Base-by-base conservation (phyloP, 1,284 basidiomycete species). In the Pisolithus thermaeus region DNA sequence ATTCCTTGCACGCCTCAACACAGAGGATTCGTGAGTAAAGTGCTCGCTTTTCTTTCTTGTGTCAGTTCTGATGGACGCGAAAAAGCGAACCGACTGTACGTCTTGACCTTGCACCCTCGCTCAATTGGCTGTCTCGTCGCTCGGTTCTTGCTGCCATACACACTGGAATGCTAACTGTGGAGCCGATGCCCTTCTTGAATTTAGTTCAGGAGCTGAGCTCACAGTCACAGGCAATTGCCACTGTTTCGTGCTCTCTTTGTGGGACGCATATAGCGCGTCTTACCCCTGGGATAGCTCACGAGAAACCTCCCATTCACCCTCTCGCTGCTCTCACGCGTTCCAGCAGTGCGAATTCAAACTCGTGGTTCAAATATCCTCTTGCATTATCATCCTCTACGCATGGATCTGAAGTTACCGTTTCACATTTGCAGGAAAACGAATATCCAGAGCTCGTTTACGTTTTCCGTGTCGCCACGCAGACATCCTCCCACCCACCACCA, bases 51-150 rank as follows among this genome's bases (percentile, higher is more conserved):
- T 53, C 25, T 49, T 48, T 53, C n/a, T 49, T 49, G 43, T n/a
- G 28, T 8, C 23, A 39, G 37, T 42, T 50, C 47, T 52, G n/a
- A 58, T 54, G 14, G 47, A 47, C 37, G 43, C 51, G 46, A 50
- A 14, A 54, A 56, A 89, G 95, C 18, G 97, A 99, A 58, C 92
- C 96, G 0, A 92, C 93, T 0, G 74, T 98, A 36, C 85, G 97
- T 3, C 79, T 99, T 23, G 94, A 98, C 64, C 73, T 92, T n/a
- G 94, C 96, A 0, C 92, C 95, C 0, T 92, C 93, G 12, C 76
- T 99, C 27, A 95, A 92, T 61, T 98, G 92, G 90, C 77, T 99
- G 12, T 89, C 90, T 8, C 80, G 96, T 20, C 83, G 94, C 28
- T 84, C 85, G n/a, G 89, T 97, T 11, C 77, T 88, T 6, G 73